These are phyloP conservation scores for Phytophthora citricola DNA, from an alignment of 352 stramenopile species.

Conservation along the genomic window DNA sequence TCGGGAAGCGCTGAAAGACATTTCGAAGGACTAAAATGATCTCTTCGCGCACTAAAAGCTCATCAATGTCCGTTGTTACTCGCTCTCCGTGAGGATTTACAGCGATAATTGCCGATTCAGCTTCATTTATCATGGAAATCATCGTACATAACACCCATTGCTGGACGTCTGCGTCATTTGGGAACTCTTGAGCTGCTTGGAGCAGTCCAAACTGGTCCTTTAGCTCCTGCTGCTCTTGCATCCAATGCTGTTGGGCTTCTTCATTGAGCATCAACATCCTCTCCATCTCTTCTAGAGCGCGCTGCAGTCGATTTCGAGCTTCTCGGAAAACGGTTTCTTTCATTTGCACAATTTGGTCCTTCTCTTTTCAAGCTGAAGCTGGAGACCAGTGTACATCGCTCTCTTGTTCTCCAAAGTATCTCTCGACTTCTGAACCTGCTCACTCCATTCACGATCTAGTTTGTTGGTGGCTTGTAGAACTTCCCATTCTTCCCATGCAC, in stretches of 20 bases:
- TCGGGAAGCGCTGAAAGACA: slow-evolving; percentile 28
- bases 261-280: slow-evolving; percentile 22
- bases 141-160: slow-evolving; percentile 38
- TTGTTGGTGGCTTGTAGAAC: slow-evolving; percentile 21
- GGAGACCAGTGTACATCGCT: slow-evolving; percentile 22
- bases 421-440: slow-evolving; percentile 19
- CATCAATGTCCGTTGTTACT: slow-evolving; percentile 15
- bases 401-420: slow-evolving; percentile 27
- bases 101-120: not conserved
- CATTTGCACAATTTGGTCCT: slow-evolving; percentile 24
- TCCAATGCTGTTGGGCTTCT: slow-evolving; percentile 25
- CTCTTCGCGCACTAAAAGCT: slow-evolving; percentile 17
- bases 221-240: slow-evolving; percentile 33
- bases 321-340: slow-evolving; percentile 22
- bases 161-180: slow-evolving; percentile 43
- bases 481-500: slow-evolving; percentile 31
- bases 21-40: slow-evolving; percentile 23
- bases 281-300: slow-evolving; percentile 28
- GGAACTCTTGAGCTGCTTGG: slow-evolving; percentile 37
- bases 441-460: slow-evolving; percentile 40
- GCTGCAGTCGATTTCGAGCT: slow-evolving; percentile 12
- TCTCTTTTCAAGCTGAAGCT: slow-evolving; percentile 29
- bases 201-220: slow-evolving; percentile 41
- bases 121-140: slow-evolving; percentile 25
- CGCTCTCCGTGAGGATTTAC: slow-evolving; percentile 2